Percentiles rank a stretch among this genome's conserved stretches.
phyloP scores from a whole-genome alignment of 177 flowering plant genomes.

The Vitis hybrid region DNA sequence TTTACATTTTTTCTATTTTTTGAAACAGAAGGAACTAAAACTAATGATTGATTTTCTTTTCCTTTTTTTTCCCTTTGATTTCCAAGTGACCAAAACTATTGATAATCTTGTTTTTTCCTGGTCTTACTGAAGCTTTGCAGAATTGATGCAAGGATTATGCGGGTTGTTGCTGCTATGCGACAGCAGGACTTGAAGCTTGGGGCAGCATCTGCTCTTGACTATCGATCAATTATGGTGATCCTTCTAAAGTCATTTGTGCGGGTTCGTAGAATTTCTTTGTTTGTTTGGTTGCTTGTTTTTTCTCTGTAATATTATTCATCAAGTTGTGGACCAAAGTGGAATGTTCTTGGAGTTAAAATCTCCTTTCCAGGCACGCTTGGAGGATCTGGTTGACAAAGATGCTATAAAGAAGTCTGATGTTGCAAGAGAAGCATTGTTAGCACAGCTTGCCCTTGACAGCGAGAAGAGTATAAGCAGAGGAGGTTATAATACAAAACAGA shows the following conservation, averaged over 20 bases:
- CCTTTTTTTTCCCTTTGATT: too few species aligned
- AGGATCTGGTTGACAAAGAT: constrained; percentile 88
- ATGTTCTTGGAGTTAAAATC: constrained; percentile 6
- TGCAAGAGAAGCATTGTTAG: constrained; percentile 91
- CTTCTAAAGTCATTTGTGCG: constrained; percentile 74
- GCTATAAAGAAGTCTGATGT: constrained; percentile 98
- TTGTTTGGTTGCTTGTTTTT: background rate
- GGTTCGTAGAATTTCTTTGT: constrained; percentile 40
- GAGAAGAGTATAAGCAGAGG: constrained; percentile 52
- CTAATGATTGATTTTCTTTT: too few species aligned
- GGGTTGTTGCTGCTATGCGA: constrained; percentile 63
- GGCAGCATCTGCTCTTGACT: constrained; percentile 64
- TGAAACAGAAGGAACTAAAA: too few species aligned
- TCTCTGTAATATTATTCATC: background rate
- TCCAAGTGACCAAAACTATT: too few species aligned
- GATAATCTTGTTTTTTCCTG: too few species aligned
- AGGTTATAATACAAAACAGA: constrained; percentile 53
- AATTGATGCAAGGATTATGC: constrained; percentile 83
- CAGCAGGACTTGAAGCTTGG: constrained; percentile 82
- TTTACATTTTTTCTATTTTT: too few species aligned
- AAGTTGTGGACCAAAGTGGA: constrained; percentile 8
- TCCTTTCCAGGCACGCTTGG: constrained; percentile 69
- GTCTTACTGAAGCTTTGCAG: constrained; percentile 70
- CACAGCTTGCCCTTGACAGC: constrained; percentile 89
- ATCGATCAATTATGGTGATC: constrained; percentile 62